Evolutionary conservation across 352 stramenopile species (phyloP).

Genomic region (Phytopythium kandeliae): DNA sequence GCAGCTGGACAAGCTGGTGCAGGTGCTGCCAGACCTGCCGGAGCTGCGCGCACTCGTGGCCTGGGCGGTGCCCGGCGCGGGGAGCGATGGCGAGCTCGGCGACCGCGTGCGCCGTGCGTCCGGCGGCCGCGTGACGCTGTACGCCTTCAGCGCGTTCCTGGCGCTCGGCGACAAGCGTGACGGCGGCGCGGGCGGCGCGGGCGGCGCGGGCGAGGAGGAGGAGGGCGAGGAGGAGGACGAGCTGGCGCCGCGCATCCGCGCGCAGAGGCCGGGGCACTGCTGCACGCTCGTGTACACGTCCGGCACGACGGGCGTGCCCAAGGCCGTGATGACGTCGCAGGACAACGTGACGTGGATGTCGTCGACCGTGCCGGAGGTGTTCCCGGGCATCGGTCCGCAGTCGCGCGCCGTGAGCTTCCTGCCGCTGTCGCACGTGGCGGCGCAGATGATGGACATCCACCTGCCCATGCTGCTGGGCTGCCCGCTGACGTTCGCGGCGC

Average conservation of each 20-base stretch:
- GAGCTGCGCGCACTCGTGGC: conserved; percentile 74
- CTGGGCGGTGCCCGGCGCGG: conserved; percentile 18
- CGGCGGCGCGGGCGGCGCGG: too few species aligned
- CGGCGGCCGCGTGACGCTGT: conserved; percentile 39
- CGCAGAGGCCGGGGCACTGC: conserved; percentile 35
- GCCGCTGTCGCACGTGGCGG: conserved; percentile 68
- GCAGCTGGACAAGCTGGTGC: conserved; percentile 74
- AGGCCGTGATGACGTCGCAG: conserved; percentile 48
- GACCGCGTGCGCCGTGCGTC: conserved; percentile 17
- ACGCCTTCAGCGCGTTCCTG: conserved; percentile 53
- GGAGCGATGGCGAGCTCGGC: conserved; percentile 21
- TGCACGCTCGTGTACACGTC: conserved; percentile 86
- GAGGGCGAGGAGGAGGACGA: background rate
- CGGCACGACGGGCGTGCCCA: conserved; percentile 44
- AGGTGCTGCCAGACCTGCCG: conserved; percentile 56
- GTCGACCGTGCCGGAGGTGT: conserved; percentile 26
- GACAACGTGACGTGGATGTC: conserved; percentile 49
- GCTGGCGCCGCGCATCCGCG: conserved; percentile 7
- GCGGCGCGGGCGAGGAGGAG: conserved; percentile 9
- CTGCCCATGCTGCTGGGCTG: conserved; percentile 38
- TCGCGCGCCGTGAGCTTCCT: conserved; percentile 58
- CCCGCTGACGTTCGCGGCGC: conserved; percentile 51
- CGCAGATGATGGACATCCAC: conserved; percentile 62
- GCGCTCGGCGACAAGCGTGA: conserved; percentile 20
- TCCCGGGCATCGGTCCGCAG: conserved; percentile 25